Evolutionary conservation across 805 yeast species (phyloP).

Genomic region (Wickerhamiella siamensis): DNA sequence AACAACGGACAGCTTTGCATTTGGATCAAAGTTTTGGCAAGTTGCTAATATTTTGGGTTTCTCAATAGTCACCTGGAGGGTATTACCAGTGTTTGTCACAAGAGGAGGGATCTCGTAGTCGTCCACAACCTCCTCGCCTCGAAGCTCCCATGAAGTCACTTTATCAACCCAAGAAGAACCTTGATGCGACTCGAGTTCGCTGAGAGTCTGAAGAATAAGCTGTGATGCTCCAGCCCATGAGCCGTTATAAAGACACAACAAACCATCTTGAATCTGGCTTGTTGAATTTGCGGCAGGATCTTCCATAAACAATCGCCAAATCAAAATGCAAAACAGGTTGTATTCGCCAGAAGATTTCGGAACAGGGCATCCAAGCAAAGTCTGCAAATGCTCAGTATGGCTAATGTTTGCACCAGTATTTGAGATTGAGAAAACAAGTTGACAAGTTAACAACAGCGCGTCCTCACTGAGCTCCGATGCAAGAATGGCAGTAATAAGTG

Average conservation of each 20-base stretch:
- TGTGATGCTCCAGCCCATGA: constrained; percentile 46
- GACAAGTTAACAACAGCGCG: background rate
- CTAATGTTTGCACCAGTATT: constrained; percentile 20
- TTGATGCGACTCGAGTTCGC: constrained; percentile 38
- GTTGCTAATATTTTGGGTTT: constrained; percentile 10
- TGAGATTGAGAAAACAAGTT: background rate
- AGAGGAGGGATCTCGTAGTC: constrained; percentile 25
- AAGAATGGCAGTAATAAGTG: constrained; percentile 21
- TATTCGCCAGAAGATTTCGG: constrained; percentile 19
- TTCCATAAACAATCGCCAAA: constrained; percentile 36
- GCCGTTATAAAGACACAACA: constrained; percentile 49
- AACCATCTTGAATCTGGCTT: constrained; percentile 32
- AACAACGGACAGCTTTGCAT: constrained; percentile 1
- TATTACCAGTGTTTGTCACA: constrained; percentile 4
- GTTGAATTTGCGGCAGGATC: constrained; percentile 36
- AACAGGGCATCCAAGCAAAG: constrained; percentile 30
- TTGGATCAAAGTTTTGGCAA: constrained; percentile 19
- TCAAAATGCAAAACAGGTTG: constrained; percentile 22
- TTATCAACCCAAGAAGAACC: constrained; percentile 50
- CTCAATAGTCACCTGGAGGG: constrained; percentile 15
- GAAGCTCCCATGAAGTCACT: constrained; percentile 54
- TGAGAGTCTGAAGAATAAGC: constrained; percentile 41
- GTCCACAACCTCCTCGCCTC: constrained; percentile 31
- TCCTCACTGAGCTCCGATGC: constrained; percentile 1
- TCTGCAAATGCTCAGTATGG: constrained; percentile 43